Base-by-base conservation (phyloP, 176 grass and related monocot genomes). In the Zea luxurians region DNA sequence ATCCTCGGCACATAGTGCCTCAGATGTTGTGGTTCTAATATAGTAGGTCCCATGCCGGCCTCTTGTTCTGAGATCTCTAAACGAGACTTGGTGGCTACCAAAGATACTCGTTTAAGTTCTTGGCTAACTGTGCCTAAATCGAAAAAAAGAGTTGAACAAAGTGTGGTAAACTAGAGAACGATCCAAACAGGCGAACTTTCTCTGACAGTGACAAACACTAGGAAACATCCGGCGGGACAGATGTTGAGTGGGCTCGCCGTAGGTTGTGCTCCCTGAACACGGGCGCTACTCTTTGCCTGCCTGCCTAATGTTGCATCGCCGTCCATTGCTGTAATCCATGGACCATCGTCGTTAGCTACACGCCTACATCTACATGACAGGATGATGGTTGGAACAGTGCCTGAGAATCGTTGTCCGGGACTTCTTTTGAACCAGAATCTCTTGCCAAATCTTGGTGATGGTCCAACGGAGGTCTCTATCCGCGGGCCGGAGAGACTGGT, bases 201-300 rank as follows among this genome's bases (percentile, higher is more conserved):
- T 27, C 27, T 27, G 27, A 27, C 27, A 27, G 27, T 27, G 27
- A 27, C 1, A 27, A 27, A 27, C 27, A 27, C 27, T 27, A 27
- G 27, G 27, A 27, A 27, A 27, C 27, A 27, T 27, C 27, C 27
- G 27, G 27, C 27, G 27, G 27, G 27, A 27, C 27, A 37, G 21
- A 40, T 50, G 66, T 70, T 77, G 66, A 71, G 65, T 63, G 66
- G 37, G 20, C 74, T 41, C 43, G 45, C 1, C 12, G 47, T 55
- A 53, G 75, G 59, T 58, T 7, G 76, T 79, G 83, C 58, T 72
- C 67, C 75, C 68, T 18, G 4, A 37, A 2, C 17, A 69, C 41
- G 11, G 47, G 75, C 47, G 38, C 21, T 64, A 42, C 41, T 80
- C 44, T 64, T 2, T 36, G 6, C 13, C 27, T 66, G 10, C 73